Base-by-base conservation (phyloP, 768 basidiomycete genomes). In the Basidioascus undulatus region DNA sequence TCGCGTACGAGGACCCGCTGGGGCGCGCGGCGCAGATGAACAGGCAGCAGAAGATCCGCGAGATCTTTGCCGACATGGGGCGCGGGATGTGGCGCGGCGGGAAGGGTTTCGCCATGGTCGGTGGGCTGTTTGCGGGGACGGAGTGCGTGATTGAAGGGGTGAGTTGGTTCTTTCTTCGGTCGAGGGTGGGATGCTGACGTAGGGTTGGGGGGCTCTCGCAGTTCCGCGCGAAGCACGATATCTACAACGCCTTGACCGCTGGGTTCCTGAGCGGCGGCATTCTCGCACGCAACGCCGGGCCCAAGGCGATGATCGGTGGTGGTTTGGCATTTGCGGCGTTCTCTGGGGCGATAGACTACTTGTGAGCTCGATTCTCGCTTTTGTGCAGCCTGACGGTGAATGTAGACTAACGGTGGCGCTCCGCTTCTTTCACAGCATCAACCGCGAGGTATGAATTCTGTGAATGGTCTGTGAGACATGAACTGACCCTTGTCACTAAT, bases 211-310 rank as follows among this genome's bases (percentile, higher is more conserved):
- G 34, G 28, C 16, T 32, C 3, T 6, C 27, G 3, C 45, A 92
- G 87, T 96, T 92, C 59, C 83, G 89, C 34, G 87, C 83, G 8
- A 84, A 74, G 60, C 87, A 92, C 53, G 89, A 96, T 57, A 80
- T 94, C 50, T 75, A 72, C 42, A 96, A 96, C 55, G 77, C 83
- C 9, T 69, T 83, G 15, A 69, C 74, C 11, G 76, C 80, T 6
- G 89, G 89, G 1, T 83, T 89, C 55, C 55, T 86, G 4, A 71
- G 84, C 3, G 89, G 89, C 23, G 84, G 77, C 28, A 63, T 92
- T 16, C 70, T 94, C 4, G 87, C 86, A 9, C 68, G 81, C 30
- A 72, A 79, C 53, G 72, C 82, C 0, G 86, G 89, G 1, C 80
- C 83, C 6, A 78, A 69, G 57, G 83, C 77, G 13, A 80, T 71